Evolutionary conservation across 2,329 filamentous ascomycete species (phyloP), one percentile per base, ranked within the genome.

Genomic region (Pseudogymnoascus sp.): DNA sequence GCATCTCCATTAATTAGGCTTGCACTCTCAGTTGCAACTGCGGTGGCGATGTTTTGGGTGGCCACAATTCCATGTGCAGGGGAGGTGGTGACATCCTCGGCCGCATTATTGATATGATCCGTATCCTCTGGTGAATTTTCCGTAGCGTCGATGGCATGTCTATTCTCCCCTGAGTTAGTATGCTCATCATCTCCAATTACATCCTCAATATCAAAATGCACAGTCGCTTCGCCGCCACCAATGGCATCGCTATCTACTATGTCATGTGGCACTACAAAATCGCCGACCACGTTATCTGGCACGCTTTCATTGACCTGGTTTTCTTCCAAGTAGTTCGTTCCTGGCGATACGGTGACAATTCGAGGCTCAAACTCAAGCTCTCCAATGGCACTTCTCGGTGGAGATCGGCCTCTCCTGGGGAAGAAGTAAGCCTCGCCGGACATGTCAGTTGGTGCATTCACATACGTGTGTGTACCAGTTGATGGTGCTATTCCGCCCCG

Each of bases 371-470:
- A 5, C 5, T 25, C 59, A 25, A 40, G 34, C 9, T 60, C 59
- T 60, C 25, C 59, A 25, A 7, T 5, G 9, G 16, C 34, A 38
- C 23, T 38, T 60, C 64, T 62, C 25, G 71, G 68, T 46, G 70
- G 72, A 43, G 72, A 72, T 63, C 71, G 67, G n/a, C 72, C 72
- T 65, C 71, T 64, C 18, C 66, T 65, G 3, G 69, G 71, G 49
- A 67, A 70, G 49, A 68, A 68, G 18, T 70, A 68, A 16, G 61
- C 61, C 36, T 70, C 69, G 34, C 67, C 68, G 25, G 68, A 69
- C 16, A 66, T 65, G 23, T 72, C 69, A 7, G 67, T 70, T 12
- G 66, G 63, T 6, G 69, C 69, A 23, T 60, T 60, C 34, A 60
- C 59, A 62, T 71, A 72, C 25, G 69, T 66, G 65, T 69, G 67